Base-by-base conservation (phyloP, 306 rosid genomes). In the Medicago arabica region DNA sequence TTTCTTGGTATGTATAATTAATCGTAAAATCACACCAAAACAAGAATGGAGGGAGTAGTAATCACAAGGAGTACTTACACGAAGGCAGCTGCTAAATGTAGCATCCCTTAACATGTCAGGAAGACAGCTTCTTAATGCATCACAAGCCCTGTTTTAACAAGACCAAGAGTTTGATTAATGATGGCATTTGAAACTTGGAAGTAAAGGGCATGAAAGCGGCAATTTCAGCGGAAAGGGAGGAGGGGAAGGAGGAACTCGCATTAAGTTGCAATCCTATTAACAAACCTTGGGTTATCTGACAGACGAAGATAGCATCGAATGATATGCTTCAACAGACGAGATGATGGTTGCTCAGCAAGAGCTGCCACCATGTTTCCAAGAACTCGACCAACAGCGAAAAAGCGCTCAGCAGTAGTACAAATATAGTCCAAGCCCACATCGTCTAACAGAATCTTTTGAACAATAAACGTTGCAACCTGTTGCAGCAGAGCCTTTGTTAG, bases 401-500 rank as follows among this genome's bases (percentile, higher is more conserved):
- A 94, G 23, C 98, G 93, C 78, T 94, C 98, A 0, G 97, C 96
- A 8, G 96, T 94, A 53, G 98, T 94, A 72, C 98, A 94, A 17
- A 94, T 90, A 58, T 94, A 94, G 77, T 94, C 95, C 88, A 94
- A 86, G 68, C 98, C 98, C 77, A 94, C 91, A 67, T 94, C 96
- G 14, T 94, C 98, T 87, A 94, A 78, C 82, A 94, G 81, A 84
- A 92, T 94, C 63, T 92, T 94, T 71, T 92, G 97, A 54, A 94
- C 96, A 46, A 92, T 92, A 80, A 92, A 94, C 23, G 97, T 92
- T 6, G 98, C 96, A 40, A 94, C 97, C 97, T 92, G 84, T 61
- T 82, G 63, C 46, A 21, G 72, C 8, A 77, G 59, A 81, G 55
- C 77, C 53, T 64, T 50, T 31, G 82, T 85, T 78, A 87, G 80